phyloP scores from a whole-genome alignment of 2,329 filamentous ascomycete genomes.

The Colletotrichum filicis region DNA sequence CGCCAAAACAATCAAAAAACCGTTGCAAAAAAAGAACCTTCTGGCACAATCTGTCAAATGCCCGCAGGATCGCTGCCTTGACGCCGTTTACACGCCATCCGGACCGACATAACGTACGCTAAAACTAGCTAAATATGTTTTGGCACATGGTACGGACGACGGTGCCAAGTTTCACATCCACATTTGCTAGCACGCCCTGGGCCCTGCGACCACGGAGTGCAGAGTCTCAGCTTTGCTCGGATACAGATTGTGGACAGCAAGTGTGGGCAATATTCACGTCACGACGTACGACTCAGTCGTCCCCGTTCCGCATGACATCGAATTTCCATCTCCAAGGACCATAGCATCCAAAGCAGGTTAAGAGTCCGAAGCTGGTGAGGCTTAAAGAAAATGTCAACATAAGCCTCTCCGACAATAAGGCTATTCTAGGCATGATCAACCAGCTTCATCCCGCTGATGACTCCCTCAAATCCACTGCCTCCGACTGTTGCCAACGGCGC shows the following conservation, averaged over 20 bases:
- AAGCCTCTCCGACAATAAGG: background rate
- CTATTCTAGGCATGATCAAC: constrained; percentile 21
- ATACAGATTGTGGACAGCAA: background rate
- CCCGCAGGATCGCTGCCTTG: background rate
- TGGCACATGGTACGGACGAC: background rate
- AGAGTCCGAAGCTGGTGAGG: background rate
- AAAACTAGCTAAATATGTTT: background rate
- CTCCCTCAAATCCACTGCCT: constrained; percentile 27
- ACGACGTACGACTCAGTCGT: constrained; percentile 13
- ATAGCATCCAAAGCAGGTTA: background rate
- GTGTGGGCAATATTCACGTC: background rate
- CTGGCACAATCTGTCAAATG: background rate
- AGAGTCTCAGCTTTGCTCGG: too few species aligned
- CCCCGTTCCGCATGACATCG: constrained; percentile 4
- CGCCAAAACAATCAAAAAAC: background rate
- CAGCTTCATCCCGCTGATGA: constrained; percentile 31
- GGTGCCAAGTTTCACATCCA: background rate
- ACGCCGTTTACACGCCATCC: background rate
- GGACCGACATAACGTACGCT: background rate
- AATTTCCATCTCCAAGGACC: constrained; percentile 1
- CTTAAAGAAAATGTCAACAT: background rate
- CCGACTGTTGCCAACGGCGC: constrained; percentile 28
- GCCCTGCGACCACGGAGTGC: background rate
- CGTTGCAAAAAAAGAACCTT: constrained; percentile 11
- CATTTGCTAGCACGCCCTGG: background rate